A percentile compares a stretch with the other conserved stretches of the same genome.
These are phyloP conservation scores for Aphanomyces stellatus DNA, from an alignment of 352 stramenopile species.

Conservation along the genomic window DNA sequence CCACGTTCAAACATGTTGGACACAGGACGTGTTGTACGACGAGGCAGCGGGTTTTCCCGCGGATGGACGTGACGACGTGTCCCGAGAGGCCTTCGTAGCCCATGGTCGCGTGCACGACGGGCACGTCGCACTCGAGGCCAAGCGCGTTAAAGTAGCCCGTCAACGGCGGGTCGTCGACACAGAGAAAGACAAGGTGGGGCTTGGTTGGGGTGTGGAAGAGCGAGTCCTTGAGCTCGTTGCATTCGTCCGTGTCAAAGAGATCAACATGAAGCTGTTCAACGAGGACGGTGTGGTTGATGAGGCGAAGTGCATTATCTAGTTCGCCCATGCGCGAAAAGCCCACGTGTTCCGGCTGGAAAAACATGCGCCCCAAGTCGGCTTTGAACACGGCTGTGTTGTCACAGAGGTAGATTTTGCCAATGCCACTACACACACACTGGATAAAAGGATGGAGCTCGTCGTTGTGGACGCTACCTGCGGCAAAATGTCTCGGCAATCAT, in stretches of 20 bases:
- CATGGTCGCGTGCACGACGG: slow-evolving; percentile 29
- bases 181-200: slow-evolving; percentile 31
- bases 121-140: slow-evolving; percentile 28
- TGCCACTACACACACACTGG: slow-evolving; percentile 26
- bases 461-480: slow-evolving; percentile 30
- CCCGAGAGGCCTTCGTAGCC: slow-evolving; percentile 33
- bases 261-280: slow-evolving; percentile 16
- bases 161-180: slow-evolving; percentile 23
- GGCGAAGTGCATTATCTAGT: slow-evolving; percentile 21
- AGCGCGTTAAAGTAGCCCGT: slow-evolving; percentile 36
- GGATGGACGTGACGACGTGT: slow-evolving; percentile 29
- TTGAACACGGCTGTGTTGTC: slow-evolving; percentile 25
- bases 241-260: neutral
- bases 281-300: slow-evolving; percentile 30
- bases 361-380: slow-evolving; percentile 33
- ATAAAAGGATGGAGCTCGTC: neutral
- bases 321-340: slow-evolving; percentile 27
- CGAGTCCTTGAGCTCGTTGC: no score
- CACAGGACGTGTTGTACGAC: no score
- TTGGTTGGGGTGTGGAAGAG: neutral
- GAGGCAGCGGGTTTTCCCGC: slow-evolving; percentile 33
- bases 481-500: slow-evolving; percentile 34
- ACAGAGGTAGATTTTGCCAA: slow-evolving; percentile 30
- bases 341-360: slow-evolving; percentile 28
- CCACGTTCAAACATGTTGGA: neutral